Conservation (phyloP, 768 basidiomycete species). For the Lactarius evosmus region DNA sequence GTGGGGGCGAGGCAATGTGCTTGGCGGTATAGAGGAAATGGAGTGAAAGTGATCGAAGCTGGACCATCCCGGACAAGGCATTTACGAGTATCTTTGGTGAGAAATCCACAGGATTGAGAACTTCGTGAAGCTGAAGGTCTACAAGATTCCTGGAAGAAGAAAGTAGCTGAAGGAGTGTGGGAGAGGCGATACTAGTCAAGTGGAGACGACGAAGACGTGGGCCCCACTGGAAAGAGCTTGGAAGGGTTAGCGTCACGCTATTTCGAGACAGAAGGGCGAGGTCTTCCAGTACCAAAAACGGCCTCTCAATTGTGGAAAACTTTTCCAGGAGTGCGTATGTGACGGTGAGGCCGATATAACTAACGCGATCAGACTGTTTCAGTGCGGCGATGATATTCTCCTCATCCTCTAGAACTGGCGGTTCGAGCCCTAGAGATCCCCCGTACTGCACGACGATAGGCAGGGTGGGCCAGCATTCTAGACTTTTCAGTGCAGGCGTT, state of each 20-base stretch:
- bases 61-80: background rate
- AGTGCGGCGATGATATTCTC: background rate
- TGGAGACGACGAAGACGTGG: background rate
- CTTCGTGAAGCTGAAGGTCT: background rate
- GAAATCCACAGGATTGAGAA: background rate
- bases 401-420: background rate
- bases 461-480: no score
- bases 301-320: background rate
- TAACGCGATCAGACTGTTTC: background rate
- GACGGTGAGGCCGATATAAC: background rate
- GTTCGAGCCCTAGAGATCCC: background rate
- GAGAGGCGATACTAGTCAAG: background rate
- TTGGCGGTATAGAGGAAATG: background rate
- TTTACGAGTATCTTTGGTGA: background rate
- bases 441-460: background rate
- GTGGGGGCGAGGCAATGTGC: background rate
- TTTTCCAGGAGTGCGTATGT: background rate
- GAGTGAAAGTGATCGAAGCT: background rate
- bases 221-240: background rate
- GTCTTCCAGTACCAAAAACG: background rate
- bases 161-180: background rate
- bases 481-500: no score
- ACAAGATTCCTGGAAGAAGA: background rate
- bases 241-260: background rate
- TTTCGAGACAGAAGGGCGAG: background rate